These are phyloP conservation scores for Phanerochaete sordida DNA, from an alignment of 768 basidiomycete genomes.

Conservation along the genomic window DNA sequence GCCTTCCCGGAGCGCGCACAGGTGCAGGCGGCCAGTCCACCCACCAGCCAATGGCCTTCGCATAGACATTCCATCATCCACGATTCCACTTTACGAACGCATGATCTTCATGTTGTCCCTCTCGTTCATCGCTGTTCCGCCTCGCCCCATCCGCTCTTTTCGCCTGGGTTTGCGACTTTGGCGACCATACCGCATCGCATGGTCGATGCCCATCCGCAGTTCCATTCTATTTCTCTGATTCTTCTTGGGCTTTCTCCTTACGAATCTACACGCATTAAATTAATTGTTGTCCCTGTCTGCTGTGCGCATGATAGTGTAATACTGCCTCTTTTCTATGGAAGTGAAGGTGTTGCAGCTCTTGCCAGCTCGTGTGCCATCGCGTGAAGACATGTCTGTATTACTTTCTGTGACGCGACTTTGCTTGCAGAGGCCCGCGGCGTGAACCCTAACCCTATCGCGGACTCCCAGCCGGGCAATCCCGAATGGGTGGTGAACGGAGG, in stretches of 20 bases:
- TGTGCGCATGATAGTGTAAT: slow-evolving; percentile 3
- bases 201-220: neutral
- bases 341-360: neutral
- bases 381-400: too few relatives aligned
- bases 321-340: neutral
- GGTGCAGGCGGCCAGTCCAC: neutral
- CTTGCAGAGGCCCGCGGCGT: neutral
- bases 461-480: slow-evolving; percentile 6
- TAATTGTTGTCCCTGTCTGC: neutral
- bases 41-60: neutral
- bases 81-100: neutral
- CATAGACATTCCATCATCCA: neutral
- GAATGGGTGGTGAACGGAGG: neutral
- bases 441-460: neutral
- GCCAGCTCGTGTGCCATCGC: neutral
- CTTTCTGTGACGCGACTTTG: too few relatives aligned
- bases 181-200: neutral
- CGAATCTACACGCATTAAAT: slow-evolving; percentile 3
- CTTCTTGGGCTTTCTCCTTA: neutral
- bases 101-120: neutral
- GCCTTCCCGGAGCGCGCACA: neutral
- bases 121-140: neutral
- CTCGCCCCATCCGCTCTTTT: neutral
- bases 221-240: neutral
- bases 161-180: neutral